Percentiles rank a stretch among this genome's conserved stretches.
phyloP scores from a whole-genome alignment of 2,329 filamentous ascomycete species.

The Simplicillium aogashimaense region DNA sequence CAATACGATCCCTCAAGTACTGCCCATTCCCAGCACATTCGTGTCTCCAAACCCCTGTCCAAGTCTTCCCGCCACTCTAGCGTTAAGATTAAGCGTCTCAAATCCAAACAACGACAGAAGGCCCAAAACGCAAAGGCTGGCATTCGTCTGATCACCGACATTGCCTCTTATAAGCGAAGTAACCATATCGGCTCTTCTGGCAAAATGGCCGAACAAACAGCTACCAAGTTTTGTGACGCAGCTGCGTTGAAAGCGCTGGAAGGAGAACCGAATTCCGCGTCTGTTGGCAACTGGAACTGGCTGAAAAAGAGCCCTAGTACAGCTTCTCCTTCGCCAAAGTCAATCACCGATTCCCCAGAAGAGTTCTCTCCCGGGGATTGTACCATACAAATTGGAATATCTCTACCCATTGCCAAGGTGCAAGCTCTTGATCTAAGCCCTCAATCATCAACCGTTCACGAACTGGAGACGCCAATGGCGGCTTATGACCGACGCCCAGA shows the following conservation, averaged over 20 bases:
- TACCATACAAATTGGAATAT: slow-evolving; percentile 66
- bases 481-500: background rate
- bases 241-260: slow-evolving; percentile 50
- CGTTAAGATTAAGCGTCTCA: slow-evolving; percentile 34
- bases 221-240: slow-evolving; percentile 45
- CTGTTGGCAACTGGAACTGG: slow-evolving; percentile 49
- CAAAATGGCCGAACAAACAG: slow-evolving; percentile 18
- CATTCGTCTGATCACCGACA: slow-evolving; percentile 61
- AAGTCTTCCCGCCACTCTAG: slow-evolving; percentile 25
- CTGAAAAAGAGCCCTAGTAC: slow-evolving; percentile 26
- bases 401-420: slow-evolving; percentile 40
- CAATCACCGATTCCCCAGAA: slow-evolving; percentile 15
- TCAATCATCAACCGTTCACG: slow-evolving; percentile 22
- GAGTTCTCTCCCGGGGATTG: slow-evolving; percentile 59
- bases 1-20: background rate
- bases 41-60: slow-evolving; percentile 6
- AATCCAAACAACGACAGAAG: slow-evolving; percentile 51
- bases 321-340: slow-evolving; percentile 14
- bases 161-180: slow-evolving; percentile 40
- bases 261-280: slow-evolving; percentile 41
- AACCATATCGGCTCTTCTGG: slow-evolving; percentile 24
- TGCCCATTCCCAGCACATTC: slow-evolving; percentile 1
- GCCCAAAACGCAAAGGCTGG: slow-evolving; percentile 50
- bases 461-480: too few relatives aligned
- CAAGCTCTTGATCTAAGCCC: slow-evolving; percentile 16